Evolutionary conservation across 495 filamentous ascomycete genomes (phyloP), one percentile per base, ranked within the genome.

Genomic region (Antarctomyces pellizariae): DNA sequence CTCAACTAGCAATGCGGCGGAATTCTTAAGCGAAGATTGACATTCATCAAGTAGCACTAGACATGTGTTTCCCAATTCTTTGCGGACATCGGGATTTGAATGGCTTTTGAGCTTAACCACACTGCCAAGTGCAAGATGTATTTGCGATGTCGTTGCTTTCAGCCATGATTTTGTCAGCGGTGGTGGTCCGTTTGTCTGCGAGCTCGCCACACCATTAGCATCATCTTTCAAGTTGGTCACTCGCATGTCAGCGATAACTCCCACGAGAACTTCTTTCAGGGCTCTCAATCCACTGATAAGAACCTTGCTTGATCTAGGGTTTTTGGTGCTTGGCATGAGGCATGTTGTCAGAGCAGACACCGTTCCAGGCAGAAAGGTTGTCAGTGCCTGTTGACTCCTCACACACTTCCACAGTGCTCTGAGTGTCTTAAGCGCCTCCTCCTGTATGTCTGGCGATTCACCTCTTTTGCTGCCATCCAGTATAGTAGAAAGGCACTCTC

Each of bases 351-450:
- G 43, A 4, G 68, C 61, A 5, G 84, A 92, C 1, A 92, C 68
- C 2, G 80, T 79, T 5, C 89, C 77, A 5, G 86, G 86, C 37
- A 93, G 63, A 36, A 95, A 82, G 25, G 62, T 77, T 2, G 74
- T 73, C 25, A 90, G 56, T 3, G 76, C 63, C 6, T 75, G 57
- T 25, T 59, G 58, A 42, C 86, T 75, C 31, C 50, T 60, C 10
- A 90, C 57, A 12, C 64, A 61, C 8, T 41, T 34, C 32, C 69
- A 61, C 16, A 89, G 51, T 4, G 57, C 54, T 7, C 67, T 41
- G n/a, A 90, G 45, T 12, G 76, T 63, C 7, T 49, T 41, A 3
- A 76, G 49, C 4, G 77, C 76, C 27, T 71, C 54, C 2, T 73
- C 33, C 36, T 78, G 78, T 3, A 82, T 48, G 17, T 64, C 54